Evolutionary conservation across 2,329 filamentous ascomycete species (phyloP), one percentile per base, ranked within the genome.

Genomic region (Colletotrichum lini): DNA sequence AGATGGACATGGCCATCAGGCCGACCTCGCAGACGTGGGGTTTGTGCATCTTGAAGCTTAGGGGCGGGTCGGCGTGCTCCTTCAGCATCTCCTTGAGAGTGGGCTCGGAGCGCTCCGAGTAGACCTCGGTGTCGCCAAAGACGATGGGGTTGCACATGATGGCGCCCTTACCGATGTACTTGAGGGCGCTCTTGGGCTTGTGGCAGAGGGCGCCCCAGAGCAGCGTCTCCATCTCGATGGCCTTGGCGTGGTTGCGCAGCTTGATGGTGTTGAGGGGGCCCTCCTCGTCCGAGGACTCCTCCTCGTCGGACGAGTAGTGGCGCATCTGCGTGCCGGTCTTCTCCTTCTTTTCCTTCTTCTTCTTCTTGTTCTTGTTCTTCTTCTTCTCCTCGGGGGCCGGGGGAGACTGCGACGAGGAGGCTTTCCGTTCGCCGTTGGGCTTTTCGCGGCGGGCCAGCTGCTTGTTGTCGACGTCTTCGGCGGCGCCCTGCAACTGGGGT

Each of bases 131-230:
- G 59, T 73, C 73, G 13, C 78, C 77, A 10, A 77, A 75, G 12
- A 81, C 73, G 30, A 82, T 72, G 26, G 80, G 80, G 75, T 80
- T 80, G 73, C 81, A 77, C 76, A 82, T 80, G 74, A 81, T 75
- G 76, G 78, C 80, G 76, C 82, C 81, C 72, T 80, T 77, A 70
- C 79, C 79, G 52, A 82, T 74, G 79, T 82, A 82, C 69, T 82
- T 80, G 53, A 78, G 75, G 0, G 80, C 79, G 8, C 76, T 70
- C 49, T 79, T 77, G 54, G 80, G 80, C 60, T 79, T 77, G 76
- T 82, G 80, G 78, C 78, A 79, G 38, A 82, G 75, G 26, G 81
- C 79, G 50, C 80, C 80, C 81, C 81, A 82, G 57, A 82, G 76
- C 6, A 82, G 77, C 8, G 79, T 81, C 76, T 82, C 81, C 75